These are phyloP conservation scores for Torulaspora indica DNA, from an alignment of 805 yeast species.

Conservation along the genomic window DNA sequence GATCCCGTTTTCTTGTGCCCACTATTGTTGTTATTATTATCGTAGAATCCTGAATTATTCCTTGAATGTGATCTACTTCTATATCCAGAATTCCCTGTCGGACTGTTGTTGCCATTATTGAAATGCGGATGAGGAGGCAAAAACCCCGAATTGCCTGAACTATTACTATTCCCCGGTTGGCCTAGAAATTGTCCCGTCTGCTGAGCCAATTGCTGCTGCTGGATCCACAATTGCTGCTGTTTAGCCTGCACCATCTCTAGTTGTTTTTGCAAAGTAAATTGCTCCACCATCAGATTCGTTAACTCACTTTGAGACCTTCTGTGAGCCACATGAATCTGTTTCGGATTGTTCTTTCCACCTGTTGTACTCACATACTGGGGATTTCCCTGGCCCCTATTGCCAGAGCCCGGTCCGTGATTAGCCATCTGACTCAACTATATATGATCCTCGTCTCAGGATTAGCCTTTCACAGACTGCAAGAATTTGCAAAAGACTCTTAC, in stretches of 20 bases:
- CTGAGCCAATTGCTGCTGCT: constrained; percentile 47
- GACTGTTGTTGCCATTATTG: constrained; percentile 14
- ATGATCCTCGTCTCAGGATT: background rate
- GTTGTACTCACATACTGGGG: constrained; percentile 30
- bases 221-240: constrained; percentile 65
- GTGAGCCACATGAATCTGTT: constrained; percentile 87
- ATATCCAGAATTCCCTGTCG: constrained; percentile 17
- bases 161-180: constrained; percentile 11
- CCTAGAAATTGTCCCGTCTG: constrained; percentile 47
- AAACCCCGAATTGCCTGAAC: constrained; percentile 15
- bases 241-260: constrained; percentile 88
- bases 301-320: constrained; percentile 93
- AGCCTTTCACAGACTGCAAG: no score
- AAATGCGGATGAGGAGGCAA: constrained; percentile 30
- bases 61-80: constrained; percentile 37
- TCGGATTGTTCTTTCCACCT: constrained; percentile 44
- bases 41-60: constrained; percentile 34
- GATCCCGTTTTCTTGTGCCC: constrained; percentile 50
- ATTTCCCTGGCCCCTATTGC: constrained; percentile 18
- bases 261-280: constrained; percentile 81
- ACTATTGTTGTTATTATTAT: constrained; percentile 15
- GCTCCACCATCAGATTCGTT: constrained; percentile 89
- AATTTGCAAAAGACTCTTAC: background rate
- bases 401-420: constrained; percentile 7
- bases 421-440: constrained; percentile 1